A percentile compares a stretch with the other conserved stretches of the same genome.
phyloP scores from a whole-genome alignment of 495 filamentous ascomycete genomes.

The Penicillium robsamsonii region DNA sequence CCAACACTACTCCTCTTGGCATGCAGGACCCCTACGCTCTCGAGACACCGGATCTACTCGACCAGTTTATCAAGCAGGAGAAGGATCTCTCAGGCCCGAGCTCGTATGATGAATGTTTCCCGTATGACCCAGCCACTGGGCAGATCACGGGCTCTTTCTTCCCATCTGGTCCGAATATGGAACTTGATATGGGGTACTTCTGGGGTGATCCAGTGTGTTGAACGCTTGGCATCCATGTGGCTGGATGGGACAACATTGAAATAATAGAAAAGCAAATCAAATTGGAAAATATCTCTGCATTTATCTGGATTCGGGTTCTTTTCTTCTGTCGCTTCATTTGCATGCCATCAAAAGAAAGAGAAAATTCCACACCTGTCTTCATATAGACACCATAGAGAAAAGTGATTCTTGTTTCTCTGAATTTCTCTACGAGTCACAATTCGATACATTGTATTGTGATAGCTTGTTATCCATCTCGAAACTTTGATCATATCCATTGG shows the following conservation, averaged over 20 bases:
- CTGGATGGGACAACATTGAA: not conserved
- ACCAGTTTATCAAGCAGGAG: conserved; percentile 25
- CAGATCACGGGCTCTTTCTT: conserved; percentile 46
- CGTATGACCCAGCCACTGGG: conserved; percentile 41
- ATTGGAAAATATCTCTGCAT: conserved; percentile 3
- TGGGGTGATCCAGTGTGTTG: conserved; percentile 36
- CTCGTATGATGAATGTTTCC: conserved; percentile 37
- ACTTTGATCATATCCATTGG: not conserved
- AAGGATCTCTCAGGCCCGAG: conserved; percentile 20
- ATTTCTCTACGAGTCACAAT: not conserved
- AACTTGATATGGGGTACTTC: conserved; percentile 36
- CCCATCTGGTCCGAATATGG: conserved; percentile 31
- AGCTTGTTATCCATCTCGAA: not conserved
- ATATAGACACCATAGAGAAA: conserved; percentile 10
- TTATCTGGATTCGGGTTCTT: conserved; percentile 5
- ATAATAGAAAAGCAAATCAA: conserved; percentile 2
- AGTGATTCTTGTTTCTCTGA: conserved; percentile 7
- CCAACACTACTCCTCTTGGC: conserved; percentile 17
- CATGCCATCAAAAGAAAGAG: conserved; percentile 12
- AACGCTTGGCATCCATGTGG: not conserved
- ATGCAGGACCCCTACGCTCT: conserved; percentile 21
- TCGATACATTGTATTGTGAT: not conserved
- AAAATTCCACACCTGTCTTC: conserved; percentile 1
- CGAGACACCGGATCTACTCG: conserved; percentile 28
- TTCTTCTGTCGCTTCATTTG: conserved; percentile 11